A percentile compares a stretch with the other conserved stretches of the same genome.
Conservation (phyloP, 2,329 filamentous ascomycete species). For the Sporothrix pallida region DNA sequence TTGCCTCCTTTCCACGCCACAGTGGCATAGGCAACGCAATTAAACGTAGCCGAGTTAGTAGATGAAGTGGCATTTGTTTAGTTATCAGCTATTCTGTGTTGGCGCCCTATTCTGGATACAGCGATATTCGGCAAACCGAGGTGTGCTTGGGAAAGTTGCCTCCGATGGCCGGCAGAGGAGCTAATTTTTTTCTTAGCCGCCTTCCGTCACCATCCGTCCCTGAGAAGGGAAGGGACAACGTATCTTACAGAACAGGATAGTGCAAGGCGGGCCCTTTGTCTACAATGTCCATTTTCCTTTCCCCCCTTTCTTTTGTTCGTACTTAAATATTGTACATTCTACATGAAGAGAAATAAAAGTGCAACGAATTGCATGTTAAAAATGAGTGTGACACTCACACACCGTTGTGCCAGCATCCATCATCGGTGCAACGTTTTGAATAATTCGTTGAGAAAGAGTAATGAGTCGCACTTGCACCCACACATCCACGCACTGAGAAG, state of each 20-base stretch:
- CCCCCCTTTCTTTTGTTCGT: too few species aligned
- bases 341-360: not conserved
- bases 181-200: slow-evolving; percentile 13
- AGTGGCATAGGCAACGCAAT: too few species aligned
- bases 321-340: too few species aligned
- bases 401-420: not conserved
- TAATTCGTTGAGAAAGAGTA: slow-evolving; percentile 1
- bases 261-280: not conserved
- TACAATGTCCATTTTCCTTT: too few species aligned
- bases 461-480: slow-evolving; percentile 4
- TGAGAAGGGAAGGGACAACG: not conserved
- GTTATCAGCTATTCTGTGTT: not conserved
- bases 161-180: slow-evolving; percentile 37
- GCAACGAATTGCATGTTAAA: not conserved
- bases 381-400: too few species aligned
- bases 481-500: not conserved
- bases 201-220: not conserved
- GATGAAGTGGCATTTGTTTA: not conserved
- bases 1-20: too few species aligned
- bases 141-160: slow-evolving; percentile 27
- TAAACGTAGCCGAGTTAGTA: too few species aligned
- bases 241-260: not conserved
- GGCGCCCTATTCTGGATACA: not conserved
- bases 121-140: slow-evolving; percentile 9
- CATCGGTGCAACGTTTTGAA: not conserved